Evolutionary conservation across 192 early-diverging fungal genomes (phyloP), one percentile per base, ranked within the genome.

Genomic region (Lobulomyces angularis): DNA sequence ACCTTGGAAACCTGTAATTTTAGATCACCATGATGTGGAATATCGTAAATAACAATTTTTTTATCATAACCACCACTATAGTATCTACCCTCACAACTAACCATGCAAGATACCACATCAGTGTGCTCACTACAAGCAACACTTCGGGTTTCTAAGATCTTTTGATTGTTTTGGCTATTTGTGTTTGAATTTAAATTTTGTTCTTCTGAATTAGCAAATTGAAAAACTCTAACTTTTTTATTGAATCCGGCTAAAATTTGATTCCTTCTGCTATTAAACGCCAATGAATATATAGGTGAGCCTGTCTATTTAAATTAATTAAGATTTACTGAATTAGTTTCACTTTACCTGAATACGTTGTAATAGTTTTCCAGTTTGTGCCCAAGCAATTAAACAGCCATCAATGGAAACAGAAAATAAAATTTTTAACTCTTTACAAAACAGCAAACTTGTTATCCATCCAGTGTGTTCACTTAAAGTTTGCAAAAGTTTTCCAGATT

Each of bases 41-140:
- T 61, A 33, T 76, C 73, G 46, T 76, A 76, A 24, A 76, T 74
- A 5, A 76, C 48, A 19, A 76, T 67, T 33, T 70, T 74, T 9
- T 64, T 51, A 42, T 76, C 73, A 41, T 73, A 71, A 58, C 73
- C 73, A n/a, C 61, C 73, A 31, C 66, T 70, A 33, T 68, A 76
- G 44, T 70, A 76, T 5, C 73, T 48, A 1, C 69, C 73, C 39
- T 76, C 73, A 21, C 54, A 62, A 7, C 63, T 54, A 5, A 76
- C 62, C 7, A 76, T 49, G 37, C 73, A 76, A 37, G 55, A 67
- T 4, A 76, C 73, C 20, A 76, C 45, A 42, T 76, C 73, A 5
- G 33, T 45, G 35, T 76, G 73, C 34, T 69, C 66, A 21, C 28
- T 45, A 37, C 53, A 56, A 12, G 56, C 40, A 19, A 74, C 49